Conservation (phyloP, 257 asterid species). For the Ilex asprella region DNA sequence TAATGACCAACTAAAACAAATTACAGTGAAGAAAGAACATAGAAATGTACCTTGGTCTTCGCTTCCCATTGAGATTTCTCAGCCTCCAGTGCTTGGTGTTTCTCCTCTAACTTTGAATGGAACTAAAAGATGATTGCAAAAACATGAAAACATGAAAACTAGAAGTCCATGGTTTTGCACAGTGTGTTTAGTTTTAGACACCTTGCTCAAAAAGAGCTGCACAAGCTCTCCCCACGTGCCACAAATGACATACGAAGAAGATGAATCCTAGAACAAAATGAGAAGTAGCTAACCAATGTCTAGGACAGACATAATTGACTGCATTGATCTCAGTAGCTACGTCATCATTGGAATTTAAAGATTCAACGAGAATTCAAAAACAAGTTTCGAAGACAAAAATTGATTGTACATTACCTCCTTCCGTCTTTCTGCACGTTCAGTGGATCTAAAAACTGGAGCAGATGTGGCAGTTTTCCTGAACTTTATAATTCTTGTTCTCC, state of each 20-base stretch:
- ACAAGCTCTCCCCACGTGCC: too few relatives aligned
- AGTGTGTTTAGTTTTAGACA: too few relatives aligned
- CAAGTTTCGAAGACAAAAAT: neutral
- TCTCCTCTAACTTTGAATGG: constrained; percentile 69
- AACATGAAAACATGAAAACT: constrained; percentile 3
- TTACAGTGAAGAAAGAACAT: neutral
- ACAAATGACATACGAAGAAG: too few relatives aligned
- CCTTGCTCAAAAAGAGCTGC: too few relatives aligned
- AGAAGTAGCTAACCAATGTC: too few relatives aligned
- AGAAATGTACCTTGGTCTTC: constrained; percentile 55
- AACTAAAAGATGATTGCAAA: constrained; percentile 33
- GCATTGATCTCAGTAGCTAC: neutral
- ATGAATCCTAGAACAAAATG: too few relatives aligned
- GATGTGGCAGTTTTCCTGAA: constrained; percentile 44
- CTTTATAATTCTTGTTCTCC: constrained; percentile 41
- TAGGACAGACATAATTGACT: too few relatives aligned
- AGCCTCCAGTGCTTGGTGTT: constrained; percentile 77
- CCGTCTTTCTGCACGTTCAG: constrained; percentile 77
- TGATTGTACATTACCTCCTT: constrained; percentile 47
- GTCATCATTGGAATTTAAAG: neutral
- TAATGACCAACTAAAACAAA: too few relatives aligned
- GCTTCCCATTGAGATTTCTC: constrained; percentile 59
- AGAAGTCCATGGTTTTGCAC: neutral
- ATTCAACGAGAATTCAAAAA: too few relatives aligned
- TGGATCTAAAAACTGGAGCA: constrained; percentile 68